Conservation (phyloP, 331 rosid genomes). For the Spiraea crenata region DNA sequence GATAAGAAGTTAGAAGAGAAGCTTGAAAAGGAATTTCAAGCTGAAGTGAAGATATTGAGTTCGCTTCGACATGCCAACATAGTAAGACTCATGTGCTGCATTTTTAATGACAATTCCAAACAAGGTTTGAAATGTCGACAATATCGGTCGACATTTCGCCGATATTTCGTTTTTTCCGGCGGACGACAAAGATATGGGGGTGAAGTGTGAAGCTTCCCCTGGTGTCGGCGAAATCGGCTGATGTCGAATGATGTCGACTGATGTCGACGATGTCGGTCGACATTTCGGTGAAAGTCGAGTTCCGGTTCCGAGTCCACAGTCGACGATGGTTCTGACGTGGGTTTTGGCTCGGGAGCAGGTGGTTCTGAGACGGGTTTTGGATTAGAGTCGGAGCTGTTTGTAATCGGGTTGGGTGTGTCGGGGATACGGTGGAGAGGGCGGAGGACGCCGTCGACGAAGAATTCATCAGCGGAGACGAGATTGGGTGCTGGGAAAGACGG, state of each 20-base stretch:
- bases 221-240: too few relatives aligned
- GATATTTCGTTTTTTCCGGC: too few relatives aligned
- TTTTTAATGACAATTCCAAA: conserved; percentile 60
- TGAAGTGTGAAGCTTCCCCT: too few relatives aligned
- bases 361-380: conserved; percentile 28
- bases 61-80: conserved; percentile 71
- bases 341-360: background rate
- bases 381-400: too few relatives aligned
- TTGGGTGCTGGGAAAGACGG: conserved; percentile 72
- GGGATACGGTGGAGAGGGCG: conserved; percentile 68
- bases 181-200: too few relatives aligned
- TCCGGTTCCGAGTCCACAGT: conserved; percentile 25
- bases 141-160: too few relatives aligned
- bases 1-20: conserved; percentile 40
- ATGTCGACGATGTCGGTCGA: too few relatives aligned
- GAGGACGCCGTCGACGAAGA: conserved; percentile 77
- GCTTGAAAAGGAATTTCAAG: conserved; percentile 61
- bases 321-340: conserved; percentile 10
- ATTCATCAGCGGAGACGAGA: too few relatives aligned
- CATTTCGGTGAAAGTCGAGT: conserved; percentile 14
- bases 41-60: conserved; percentile 75
- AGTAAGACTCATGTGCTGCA: conserved; percentile 73
- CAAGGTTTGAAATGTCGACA: too few relatives aligned
- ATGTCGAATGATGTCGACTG: too few relatives aligned
- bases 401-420: conserved; percentile 13